These are phyloP conservation scores for Dactylonectria macrodidyma DNA, from an alignment of 2,329 filamentous ascomycete genomes.

Conservation along the genomic window DNA sequence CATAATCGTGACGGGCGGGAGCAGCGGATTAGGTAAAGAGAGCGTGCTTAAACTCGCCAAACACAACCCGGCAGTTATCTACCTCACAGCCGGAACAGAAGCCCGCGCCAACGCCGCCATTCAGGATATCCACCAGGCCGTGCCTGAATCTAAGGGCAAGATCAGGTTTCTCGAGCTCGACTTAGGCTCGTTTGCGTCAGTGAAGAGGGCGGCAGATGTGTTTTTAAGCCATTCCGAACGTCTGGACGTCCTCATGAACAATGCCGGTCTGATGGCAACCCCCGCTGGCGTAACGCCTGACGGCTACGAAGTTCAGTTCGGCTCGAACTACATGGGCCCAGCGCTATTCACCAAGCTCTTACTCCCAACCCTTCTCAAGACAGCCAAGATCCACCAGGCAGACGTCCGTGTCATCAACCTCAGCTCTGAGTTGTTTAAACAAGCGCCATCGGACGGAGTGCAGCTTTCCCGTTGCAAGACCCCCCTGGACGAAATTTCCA, in stretches of 20 bases:
- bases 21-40: conserved; percentile 22
- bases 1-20: conserved; percentile 61
- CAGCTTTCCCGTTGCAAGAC: not conserved
- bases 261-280: conserved; percentile 13
- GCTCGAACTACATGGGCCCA: conserved; percentile 2
- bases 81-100: conserved; percentile 10
- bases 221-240: not conserved
- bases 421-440: conserved; percentile 5
- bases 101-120: conserved; percentile 3
- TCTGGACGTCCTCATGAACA: conserved; percentile 12
- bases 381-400: not conserved
- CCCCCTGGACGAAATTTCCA: not conserved
- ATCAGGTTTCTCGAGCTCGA: conserved; percentile 8
- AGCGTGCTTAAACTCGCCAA: conserved; percentile 21
- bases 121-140: not conserved
- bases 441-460: not conserved
- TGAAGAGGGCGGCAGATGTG: not conserved
- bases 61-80: conserved; percentile 23
- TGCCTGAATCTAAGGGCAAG: conserved; percentile 1
- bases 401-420: not conserved
- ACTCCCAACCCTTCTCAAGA: not conserved
- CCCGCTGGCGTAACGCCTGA: conserved; percentile 2
- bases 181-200: not conserved
- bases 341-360: conserved; percentile 5
- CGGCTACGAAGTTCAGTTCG: conserved; percentile 14